Conservation (phyloP, 2,329 filamentous ascomycete species). For the Aspergillus transmontanensis region DNA sequence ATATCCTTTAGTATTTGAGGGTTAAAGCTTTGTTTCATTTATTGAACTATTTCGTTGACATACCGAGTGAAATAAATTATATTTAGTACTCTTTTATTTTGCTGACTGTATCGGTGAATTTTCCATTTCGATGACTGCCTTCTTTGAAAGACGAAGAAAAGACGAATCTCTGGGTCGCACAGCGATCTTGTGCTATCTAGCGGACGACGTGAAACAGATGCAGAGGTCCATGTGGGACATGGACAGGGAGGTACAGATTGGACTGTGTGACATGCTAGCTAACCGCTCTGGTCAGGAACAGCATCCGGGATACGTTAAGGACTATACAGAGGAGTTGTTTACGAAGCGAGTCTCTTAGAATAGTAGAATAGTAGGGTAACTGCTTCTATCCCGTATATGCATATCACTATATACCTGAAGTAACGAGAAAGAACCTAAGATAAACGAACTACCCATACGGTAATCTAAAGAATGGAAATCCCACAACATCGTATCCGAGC, state of each 20-base stretch:
- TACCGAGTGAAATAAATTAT: too few relatives aligned
- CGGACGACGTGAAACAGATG: background rate
- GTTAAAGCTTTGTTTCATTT: too few relatives aligned
- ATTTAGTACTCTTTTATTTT: too few relatives aligned
- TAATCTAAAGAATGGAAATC: constrained; percentile 44
- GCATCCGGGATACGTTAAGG: background rate
- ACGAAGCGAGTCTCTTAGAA: background rate
- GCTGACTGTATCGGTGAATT: background rate
- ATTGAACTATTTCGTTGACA: background rate
- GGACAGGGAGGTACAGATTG: background rate
- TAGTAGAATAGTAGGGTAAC: background rate
- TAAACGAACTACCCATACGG: background rate
- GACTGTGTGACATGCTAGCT: background rate
- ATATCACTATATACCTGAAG: background rate
- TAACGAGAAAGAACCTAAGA: background rate
- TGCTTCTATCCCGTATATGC: background rate
- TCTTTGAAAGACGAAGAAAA: background rate
- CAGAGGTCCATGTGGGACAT: background rate
- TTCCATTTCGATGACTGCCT: background rate
- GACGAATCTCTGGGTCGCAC: background rate
- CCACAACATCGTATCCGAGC: constrained; percentile 52
- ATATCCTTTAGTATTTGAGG: too few relatives aligned
- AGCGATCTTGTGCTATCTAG: background rate
- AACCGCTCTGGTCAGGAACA: background rate
- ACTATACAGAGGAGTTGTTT: background rate